Conservation (phyloP, 208 protist species). For the Leptomonas pyrrhocoris region DNA sequence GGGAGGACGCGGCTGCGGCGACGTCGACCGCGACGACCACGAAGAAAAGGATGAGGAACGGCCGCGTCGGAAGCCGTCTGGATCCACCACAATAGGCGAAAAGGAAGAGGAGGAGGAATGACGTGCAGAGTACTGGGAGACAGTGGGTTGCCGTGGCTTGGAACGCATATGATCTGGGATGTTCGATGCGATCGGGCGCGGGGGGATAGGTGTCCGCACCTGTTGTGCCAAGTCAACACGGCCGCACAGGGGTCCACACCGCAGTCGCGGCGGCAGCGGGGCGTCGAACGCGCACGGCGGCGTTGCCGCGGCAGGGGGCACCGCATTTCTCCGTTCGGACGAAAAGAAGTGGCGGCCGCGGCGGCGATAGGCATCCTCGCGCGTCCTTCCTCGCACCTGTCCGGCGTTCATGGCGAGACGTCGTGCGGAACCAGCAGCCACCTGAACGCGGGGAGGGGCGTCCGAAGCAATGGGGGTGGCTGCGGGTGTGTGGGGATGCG, state of each 20-base stretch:
- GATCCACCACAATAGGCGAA: slow-evolving; percentile 7
- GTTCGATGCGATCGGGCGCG: not conserved
- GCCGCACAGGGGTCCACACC: not conserved
- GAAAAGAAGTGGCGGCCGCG: slow-evolving; percentile 17
- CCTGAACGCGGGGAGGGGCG: slow-evolving; percentile 5
- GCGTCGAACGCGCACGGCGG: not conserved
- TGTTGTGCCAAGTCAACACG: not conserved
- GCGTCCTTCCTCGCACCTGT: not conserved
- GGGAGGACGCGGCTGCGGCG: slow-evolving; percentile 23
- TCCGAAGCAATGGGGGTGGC: not conserved
- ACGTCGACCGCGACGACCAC: slow-evolving; percentile 35
- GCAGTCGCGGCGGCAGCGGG: not conserved
- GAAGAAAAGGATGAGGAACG: slow-evolving; percentile 17
- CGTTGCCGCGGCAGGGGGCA: not conserved
- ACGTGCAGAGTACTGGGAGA: not conserved
- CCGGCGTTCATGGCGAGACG: not conserved
- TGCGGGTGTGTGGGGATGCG: not conserved
- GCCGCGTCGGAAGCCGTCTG: not conserved
- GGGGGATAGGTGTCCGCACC: not conserved
- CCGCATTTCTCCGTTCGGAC: not conserved
- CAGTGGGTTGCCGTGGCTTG: not conserved
- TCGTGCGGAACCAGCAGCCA: not conserved
- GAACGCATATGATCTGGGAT: not conserved
- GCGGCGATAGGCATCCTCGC: slow-evolving; percentile 6
- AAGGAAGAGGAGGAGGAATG: not conserved